Conservation (phyloP, 352 stramenopile genomes). For the Phytophthora idaei region DNA sequence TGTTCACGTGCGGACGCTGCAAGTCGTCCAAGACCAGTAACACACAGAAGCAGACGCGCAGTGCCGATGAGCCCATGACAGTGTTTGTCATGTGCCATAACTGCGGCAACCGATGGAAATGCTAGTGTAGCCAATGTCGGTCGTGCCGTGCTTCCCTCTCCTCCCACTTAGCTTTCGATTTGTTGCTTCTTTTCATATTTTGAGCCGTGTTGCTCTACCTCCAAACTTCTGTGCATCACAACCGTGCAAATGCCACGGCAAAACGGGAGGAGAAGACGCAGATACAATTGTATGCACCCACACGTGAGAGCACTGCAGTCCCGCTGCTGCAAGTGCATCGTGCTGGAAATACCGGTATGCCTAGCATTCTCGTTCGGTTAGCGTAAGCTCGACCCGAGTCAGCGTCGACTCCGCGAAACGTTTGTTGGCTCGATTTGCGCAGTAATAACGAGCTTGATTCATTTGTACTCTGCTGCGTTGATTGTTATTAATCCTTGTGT, state of each 20-base stretch:
- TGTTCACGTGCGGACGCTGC: slow-evolving; percentile 94
- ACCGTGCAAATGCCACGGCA: slow-evolving; percentile 5
- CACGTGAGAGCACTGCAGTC: slow-evolving; percentile 1
- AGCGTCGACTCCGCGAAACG: neutral
- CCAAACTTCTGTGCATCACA: slow-evolving; percentile 22
- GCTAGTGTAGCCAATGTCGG: slow-evolving; percentile 58
- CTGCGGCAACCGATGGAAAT: slow-evolving; percentile 96
- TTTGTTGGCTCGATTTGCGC: slow-evolving; percentile 1
- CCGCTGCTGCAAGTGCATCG: slow-evolving; percentile 1
- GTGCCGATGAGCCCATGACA: slow-evolving; percentile 98
- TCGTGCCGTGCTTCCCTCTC: slow-evolving; percentile 9
- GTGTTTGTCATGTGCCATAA: slow-evolving; percentile 97
- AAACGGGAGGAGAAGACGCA: slow-evolving; percentile 4
- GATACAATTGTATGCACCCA: slow-evolving; percentile 6
- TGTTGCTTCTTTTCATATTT: slow-evolving; percentile 24
- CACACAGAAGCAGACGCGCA: slow-evolving; percentile 97
- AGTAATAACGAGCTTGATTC: slow-evolving; percentile 17
- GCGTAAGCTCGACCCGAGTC: neutral
- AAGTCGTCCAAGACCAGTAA: slow-evolving; percentile 97
- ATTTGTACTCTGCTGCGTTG: neutral
- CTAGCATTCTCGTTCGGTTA: slow-evolving; percentile 6
- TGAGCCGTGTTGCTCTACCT: slow-evolving; percentile 22
- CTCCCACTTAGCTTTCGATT: slow-evolving; percentile 20
- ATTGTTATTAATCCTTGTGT: no score
- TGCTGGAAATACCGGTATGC: slow-evolving; percentile 3